A percentile compares a stretch with the other conserved stretches of the same genome.
Evolutionary conservation across 305 asterid species (phyloP).

Genomic region (Fraxinus velutina): DNA sequence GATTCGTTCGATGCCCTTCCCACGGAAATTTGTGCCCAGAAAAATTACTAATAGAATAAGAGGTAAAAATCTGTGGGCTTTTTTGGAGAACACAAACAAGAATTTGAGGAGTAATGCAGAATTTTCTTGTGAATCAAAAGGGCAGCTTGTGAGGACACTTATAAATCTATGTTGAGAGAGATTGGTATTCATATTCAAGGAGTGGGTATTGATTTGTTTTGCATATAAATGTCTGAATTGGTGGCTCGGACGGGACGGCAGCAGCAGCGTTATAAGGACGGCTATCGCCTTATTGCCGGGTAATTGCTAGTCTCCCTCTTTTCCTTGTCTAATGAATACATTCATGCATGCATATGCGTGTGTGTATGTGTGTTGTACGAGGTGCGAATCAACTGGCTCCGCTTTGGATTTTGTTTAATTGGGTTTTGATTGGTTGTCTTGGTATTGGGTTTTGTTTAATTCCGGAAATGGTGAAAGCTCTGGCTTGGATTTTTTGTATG

Average conservation of each 20-base stretch:
- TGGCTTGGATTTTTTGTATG: background rate
- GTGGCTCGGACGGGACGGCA: slow-evolving; percentile 67
- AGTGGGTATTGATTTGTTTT: background rate
- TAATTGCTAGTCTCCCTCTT: slow-evolving; percentile 4
- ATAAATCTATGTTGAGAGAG: background rate
- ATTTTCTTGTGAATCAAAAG: slow-evolving; percentile 12
- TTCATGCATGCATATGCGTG: background rate
- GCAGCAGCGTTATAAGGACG: slow-evolving; percentile 54
- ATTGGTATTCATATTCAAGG: background rate
- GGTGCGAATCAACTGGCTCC: background rate
- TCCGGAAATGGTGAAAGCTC: background rate
- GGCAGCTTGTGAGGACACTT: slow-evolving; percentile 21
- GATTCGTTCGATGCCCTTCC: slow-evolving; percentile 40
- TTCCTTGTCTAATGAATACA: background rate
- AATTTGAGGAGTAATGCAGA: slow-evolving; percentile 8
- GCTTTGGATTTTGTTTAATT: slow-evolving; percentile 11
- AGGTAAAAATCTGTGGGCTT: background rate
- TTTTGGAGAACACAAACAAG: background rate
- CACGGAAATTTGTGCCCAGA: slow-evolving; percentile 2
- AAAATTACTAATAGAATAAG: background rate
- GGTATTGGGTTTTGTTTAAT: slow-evolving; percentile 16
- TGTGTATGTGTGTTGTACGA: background rate
- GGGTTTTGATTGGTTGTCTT: slow-evolving; percentile 15
- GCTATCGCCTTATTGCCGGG: slow-evolving; percentile 63
- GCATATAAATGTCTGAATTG: slow-evolving; percentile 53